A percentile compares a stretch with the other conserved stretches of the same genome.
These are phyloP conservation scores for Penicillium crystallinum DNA, from an alignment of 495 filamentous ascomycete genomes.

Conservation along the genomic window DNA sequence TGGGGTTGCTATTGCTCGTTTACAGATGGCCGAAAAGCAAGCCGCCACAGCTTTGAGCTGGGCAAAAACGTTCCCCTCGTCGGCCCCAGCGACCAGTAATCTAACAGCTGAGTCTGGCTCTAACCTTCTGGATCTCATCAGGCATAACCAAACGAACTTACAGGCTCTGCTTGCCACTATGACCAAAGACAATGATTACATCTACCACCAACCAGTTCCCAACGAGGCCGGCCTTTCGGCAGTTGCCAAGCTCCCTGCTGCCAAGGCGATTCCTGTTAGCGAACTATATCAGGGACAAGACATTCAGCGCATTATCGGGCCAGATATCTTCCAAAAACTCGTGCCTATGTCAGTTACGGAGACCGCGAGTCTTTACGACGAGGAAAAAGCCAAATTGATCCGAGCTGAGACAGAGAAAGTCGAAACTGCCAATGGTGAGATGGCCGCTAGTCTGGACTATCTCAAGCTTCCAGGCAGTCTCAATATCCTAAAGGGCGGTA, in stretches of 20 bases:
- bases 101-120: conserved; percentile 71
- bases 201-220: conserved; percentile 91
- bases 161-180: conserved; percentile 72
- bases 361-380: conserved; percentile 93
- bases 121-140: conserved; percentile 71
- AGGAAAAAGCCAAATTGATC: conserved; percentile 95
- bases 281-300: conserved; percentile 96
- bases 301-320: conserved; percentile 92
- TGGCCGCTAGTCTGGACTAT: conserved; percentile 93
- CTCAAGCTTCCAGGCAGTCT: conserved; percentile 83
- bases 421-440: conserved; percentile 85
- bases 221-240: conserved; percentile 72
- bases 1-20: conserved; percentile 77
- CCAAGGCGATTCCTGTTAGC: conserved; percentile 96
- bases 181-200: conserved; percentile 94
- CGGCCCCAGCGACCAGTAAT: conserved; percentile 76
- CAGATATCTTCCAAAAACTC: conserved; percentile 94
- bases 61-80: conserved; percentile 75
- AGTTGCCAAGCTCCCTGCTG: conserved; percentile 87
- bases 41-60: conserved; percentile 69
- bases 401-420: conserved; percentile 90
- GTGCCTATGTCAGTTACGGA: conserved; percentile 96
- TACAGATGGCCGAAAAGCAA: conserved; percentile 73
- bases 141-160: conserved; percentile 71
- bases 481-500: conserved; percentile 86